Base-by-base conservation (phyloP, 2,329 filamentous ascomycete species). In the Fusarium sp. region DNA sequence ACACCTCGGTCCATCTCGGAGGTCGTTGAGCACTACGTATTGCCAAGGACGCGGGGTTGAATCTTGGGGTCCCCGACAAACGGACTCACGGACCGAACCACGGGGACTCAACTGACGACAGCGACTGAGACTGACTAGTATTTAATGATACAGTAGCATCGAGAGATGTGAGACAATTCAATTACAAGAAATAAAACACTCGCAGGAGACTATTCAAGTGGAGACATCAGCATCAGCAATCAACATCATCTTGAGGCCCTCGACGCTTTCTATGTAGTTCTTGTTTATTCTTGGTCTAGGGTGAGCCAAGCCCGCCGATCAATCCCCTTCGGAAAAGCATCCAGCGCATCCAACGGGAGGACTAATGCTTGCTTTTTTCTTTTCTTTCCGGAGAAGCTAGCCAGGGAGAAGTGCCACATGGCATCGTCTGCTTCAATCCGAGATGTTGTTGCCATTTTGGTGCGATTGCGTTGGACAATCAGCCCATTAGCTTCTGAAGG, bases 361-460 rank as follows among this genome's bases (percentile, higher is more conserved):
- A n/a, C 46, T 46, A 61, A 64, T 46, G 45, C n/a, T 58, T 64
- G 45, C 45, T 47, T 64, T 64, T 64, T 48, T 19, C 15, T 53
- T 43, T 53, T 41, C 41, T 22, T 35, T 40, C 17, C 14, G 49
- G 40, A 20, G 35, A 37, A 37, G 35, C 35, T 56, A 52, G 52
- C n/a, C 35, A 41, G 35, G 47, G 35, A 59, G 63, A 59, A 64
- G 28, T 65, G 67, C 64, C 67, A 70, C 67, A 70, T 70, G 67
- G 67, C 67, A 68, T 49, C 63, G 57, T 67, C 53, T 69, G 56
- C 50, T 69, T 62, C 22, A 55, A 59, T 40, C 65, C 54, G 26
- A 28, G 41, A 39, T 30, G 37, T 39, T 33, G n/a, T 35, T 58
- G n/a, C 33, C 49, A 17, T 22, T 45, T 32, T 40, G 35, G 40